Evolutionary conservation across 164 flowering plant genomes (phyloP).

Genomic region (Chimonanthus salicifolius): DNA sequence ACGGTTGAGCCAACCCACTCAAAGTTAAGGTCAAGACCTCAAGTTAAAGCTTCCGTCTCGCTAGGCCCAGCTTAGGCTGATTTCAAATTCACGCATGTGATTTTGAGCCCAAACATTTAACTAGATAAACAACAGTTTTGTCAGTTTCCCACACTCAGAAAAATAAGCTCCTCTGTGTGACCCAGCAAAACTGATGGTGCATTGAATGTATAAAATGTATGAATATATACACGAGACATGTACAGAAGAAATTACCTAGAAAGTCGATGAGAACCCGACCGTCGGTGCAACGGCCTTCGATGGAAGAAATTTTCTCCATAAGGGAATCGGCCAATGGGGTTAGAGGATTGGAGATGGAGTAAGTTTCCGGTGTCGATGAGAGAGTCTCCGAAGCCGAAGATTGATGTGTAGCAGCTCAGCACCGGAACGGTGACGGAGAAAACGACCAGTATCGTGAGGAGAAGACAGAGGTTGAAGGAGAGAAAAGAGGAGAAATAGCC

Average conservation of each 20-base stretch:
- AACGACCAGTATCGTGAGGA: neutral
- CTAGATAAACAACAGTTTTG: no score
- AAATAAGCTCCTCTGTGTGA: no score
- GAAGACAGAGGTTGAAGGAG: neutral
- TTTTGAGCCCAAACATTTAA: no score
- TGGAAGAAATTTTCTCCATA: slow-evolving; percentile 47
- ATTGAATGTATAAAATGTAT: no score
- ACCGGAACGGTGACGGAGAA: neutral
- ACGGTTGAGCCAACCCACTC: no score
- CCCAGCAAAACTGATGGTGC: no score
- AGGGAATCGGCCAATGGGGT: slow-evolving; percentile 30
- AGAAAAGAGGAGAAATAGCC: neutral
- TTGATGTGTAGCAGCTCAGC: slow-evolving; percentile 23
- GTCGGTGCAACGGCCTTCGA: slow-evolving; percentile 52
- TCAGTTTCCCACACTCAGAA: no score
- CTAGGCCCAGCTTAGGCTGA: no score
- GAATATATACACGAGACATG: no score
- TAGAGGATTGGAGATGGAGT: slow-evolving; percentile 24
- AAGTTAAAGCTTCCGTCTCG: no score
- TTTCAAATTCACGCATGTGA: no score
- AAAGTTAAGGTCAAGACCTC: no score
- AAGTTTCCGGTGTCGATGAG: slow-evolving; percentile 54
- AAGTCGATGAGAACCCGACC: slow-evolving; percentile 56
- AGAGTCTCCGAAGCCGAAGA: slow-evolving; percentile 57
- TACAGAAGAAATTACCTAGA: slow-evolving; percentile 27